These are phyloP conservation scores for Whalleya microplaca DNA, from an alignment of 2,329 filamentous ascomycete species.

Conservation along the genomic window DNA sequence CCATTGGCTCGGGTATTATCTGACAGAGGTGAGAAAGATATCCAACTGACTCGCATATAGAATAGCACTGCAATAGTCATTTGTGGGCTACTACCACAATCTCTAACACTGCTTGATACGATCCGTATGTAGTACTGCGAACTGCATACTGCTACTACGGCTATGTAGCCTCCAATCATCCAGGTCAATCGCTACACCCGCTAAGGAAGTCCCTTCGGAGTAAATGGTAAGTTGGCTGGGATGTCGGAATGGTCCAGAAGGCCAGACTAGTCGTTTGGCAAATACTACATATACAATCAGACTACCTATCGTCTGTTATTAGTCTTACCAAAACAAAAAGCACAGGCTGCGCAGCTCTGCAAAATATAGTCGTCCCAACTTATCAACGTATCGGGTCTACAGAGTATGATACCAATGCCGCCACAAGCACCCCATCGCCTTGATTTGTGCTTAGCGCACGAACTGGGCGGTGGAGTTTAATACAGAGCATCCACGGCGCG, in stretches of 20 bases:
- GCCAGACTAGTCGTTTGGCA: not conserved
- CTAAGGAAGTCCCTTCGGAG: not conserved
- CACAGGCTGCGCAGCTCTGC: slow-evolving; percentile 7
- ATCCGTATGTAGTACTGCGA: not conserved
- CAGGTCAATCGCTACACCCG: not conserved
- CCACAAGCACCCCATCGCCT: not conserved
- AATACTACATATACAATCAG: not conserved
- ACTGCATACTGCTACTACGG: not conserved
- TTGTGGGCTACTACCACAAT: not conserved
- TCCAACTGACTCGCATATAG: not conserved
- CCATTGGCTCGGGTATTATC: not conserved
- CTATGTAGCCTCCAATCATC: not conserved
- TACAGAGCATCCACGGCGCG: slow-evolving; percentile 6
- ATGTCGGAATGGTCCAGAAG: not conserved
- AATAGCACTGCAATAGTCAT: not conserved
- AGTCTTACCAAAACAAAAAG: slow-evolving; percentile 6
- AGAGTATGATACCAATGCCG: not conserved
- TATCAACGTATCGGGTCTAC: not conserved
- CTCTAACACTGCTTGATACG: not conserved
- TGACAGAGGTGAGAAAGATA: not conserved
- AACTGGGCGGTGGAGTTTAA: slow-evolving; percentile 5
- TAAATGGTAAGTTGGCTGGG: not conserved
- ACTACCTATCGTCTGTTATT: slow-evolving; percentile 1
- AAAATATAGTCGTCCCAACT: not conserved
- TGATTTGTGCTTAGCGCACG: not conserved